These are phyloP conservation scores for Beauveria brongniartii DNA, from an alignment of 2,329 filamentous ascomycete species.

Conservation along the genomic window DNA sequence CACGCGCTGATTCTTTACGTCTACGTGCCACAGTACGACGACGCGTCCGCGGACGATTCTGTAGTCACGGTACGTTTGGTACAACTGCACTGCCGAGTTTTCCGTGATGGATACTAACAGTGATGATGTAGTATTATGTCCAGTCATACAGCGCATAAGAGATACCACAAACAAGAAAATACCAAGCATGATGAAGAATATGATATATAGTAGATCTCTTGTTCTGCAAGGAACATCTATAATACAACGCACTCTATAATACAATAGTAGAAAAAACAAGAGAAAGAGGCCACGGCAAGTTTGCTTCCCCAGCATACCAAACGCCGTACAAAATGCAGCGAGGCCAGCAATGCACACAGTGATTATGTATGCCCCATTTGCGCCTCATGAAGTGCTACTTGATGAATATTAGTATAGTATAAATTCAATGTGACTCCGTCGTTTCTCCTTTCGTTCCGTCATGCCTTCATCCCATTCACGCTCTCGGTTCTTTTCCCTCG, in stretches of 20 bases:
- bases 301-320: not conserved
- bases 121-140: conserved; percentile 30
- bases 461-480: not conserved
- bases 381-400: not conserved
- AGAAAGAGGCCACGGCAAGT: not conserved
- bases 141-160: conserved; percentile 31
- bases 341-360: not conserved
- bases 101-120: conserved; percentile 16
- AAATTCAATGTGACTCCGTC: not conserved
- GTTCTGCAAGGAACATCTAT: conserved; percentile 8
- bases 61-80: conserved; percentile 60
- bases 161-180: not conserved
- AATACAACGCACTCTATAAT: conserved; percentile 6
- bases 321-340: not conserved
- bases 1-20: conserved; percentile 78
- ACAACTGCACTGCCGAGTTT: too few species aligned
- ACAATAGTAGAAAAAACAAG: conserved; percentile 1
- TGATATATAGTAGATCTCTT: conserved; percentile 7
- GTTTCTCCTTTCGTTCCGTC: conserved; percentile 4
- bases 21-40: conserved; percentile 65
- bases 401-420: not conserved
- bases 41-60: conserved; percentile 56
- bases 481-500: not conserved
- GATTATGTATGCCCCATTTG: not conserved
- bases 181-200: not conserved